Base-by-base conservation (phyloP, 805 yeast genomes). In the Candida stauntonica region DNA sequence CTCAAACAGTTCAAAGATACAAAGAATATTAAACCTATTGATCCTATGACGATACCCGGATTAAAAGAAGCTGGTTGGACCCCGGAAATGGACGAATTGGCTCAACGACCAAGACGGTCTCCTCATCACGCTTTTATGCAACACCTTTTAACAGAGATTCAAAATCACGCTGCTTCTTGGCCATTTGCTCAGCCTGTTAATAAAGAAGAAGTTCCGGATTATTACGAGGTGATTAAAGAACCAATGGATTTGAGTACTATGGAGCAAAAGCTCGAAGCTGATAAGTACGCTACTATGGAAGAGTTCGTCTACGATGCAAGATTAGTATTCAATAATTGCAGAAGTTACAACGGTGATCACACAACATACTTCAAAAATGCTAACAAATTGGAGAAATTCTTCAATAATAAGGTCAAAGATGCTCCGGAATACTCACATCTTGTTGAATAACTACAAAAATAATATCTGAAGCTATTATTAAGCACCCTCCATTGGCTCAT, bases 241-340 rank as follows among this genome's bases (percentile, higher is more conserved):
- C 99, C 99, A 6, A 93, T 93, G 99, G 99, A 93, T 58, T 68
- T 93, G 39, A 79, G 93, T 30, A 88, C 97, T 0, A 93, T 93
- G 96, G 98, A 93, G 57, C 81, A 75, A 55, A 87, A 89, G 58
- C 69, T 93, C 26, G 98, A 91, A 46, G 86, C 85, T 54, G 96
- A 93, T 63, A 84, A 84, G 50, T 93, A 93, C 61, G 86, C 85
- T 46, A 77, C 84, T 12, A 82, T 93, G 74, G 96, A 88, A 51
- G 91, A 88, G 54, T 93, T 89, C 59, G 72, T 89, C 41, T 85
- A 88, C 60, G 99, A 93, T 63, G 78, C 93, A 29, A 76, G 82
- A 44, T 69, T 93, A 54, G 77, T 93, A 19, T 89, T 85, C 66
- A 84, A 85, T 55, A 93, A 93, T 58, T 93, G 99, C 66, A 75